phyloP scores from a whole-genome alignment of 2,329 filamentous ascomycete species.

The Cyphellophora europaea region DNA sequence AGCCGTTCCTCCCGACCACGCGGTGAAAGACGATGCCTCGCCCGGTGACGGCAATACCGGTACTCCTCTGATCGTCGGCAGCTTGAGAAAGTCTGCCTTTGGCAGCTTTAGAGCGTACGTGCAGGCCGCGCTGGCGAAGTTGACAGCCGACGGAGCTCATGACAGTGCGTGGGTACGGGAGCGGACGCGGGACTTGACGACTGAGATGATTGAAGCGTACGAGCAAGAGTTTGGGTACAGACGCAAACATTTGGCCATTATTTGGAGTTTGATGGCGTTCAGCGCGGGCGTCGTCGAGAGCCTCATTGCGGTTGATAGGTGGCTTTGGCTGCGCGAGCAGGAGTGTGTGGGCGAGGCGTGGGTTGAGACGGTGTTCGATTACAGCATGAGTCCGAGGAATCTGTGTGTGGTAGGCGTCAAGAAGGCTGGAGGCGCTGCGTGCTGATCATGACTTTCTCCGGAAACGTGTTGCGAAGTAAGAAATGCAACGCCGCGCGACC shows the following conservation, averaged over 20 bases:
- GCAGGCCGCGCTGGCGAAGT: conserved; percentile 67
- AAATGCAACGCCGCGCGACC: too few species aligned
- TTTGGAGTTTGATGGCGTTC: conserved; percentile 96
- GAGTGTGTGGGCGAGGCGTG: conserved; percentile 65
- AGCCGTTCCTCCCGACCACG: conserved; percentile 25
- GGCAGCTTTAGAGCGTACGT: conserved; percentile 66
- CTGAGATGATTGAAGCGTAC: conserved; percentile 67
- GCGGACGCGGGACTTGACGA: conserved; percentile 59
- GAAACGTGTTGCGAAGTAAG: too few species aligned
- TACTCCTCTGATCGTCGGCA: conserved; percentile 79
- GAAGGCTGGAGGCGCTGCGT: too few species aligned
- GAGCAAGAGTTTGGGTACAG: conserved; percentile 53
- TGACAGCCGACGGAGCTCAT: conserved; percentile 50
- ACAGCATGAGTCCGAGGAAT: conserved; percentile 75
- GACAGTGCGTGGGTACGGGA: conserved; percentile 41
- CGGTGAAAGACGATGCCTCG: conserved; percentile 19
- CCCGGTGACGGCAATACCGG: conserved; percentile 30
- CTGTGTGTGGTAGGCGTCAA: conserved; percentile 89
- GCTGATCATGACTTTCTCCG: too few species aligned
- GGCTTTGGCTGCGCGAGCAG: conserved; percentile 77
- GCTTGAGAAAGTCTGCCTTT: conserved; percentile 72
- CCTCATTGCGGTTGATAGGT: conserved; percentile 81
- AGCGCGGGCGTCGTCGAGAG: conserved; percentile 84
- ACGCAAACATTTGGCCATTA: conserved; percentile 72
- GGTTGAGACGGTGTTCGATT: conserved; percentile 93